Conservation (phyloP, 2,329 filamentous ascomycete species). For the Colletotrichum zoysiae region DNA sequence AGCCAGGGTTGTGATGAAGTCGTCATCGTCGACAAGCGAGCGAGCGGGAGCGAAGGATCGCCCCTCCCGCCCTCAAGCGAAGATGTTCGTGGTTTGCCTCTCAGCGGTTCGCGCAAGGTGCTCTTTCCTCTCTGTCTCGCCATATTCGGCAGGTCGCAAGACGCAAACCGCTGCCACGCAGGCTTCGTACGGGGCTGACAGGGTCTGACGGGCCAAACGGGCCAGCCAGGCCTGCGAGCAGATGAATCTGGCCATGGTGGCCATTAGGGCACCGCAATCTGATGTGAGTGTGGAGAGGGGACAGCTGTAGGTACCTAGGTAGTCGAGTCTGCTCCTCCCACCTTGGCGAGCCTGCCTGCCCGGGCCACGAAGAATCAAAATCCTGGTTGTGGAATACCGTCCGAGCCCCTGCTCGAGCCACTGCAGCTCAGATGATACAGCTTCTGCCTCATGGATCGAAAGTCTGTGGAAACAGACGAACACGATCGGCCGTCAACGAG, state of each 20-base stretch:
- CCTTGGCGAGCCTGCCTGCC: conserved; percentile 17
- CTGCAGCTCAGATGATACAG: conserved; percentile 38
- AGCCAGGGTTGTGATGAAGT: conserved; percentile 9
- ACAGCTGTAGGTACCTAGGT: too few species aligned
- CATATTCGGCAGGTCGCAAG: conserved; percentile 24
- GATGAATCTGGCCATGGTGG: conserved; percentile 21
- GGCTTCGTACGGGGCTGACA: conserved; percentile 21
- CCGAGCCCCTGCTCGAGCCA: conserved; percentile 26
- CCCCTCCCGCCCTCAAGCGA: conserved; percentile 26
- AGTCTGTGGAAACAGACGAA: conserved; percentile 41
- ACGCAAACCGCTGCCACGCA: not conserved
- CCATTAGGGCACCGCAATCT: conserved; percentile 28
- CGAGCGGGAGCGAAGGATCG: conserved; percentile 15
- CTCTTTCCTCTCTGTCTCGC: conserved; percentile 11
- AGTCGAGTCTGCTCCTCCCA: conserved; percentile 20
- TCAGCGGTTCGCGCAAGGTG: conserved; percentile 28
- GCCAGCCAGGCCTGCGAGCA: not conserved
- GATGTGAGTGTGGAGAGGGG: conserved; percentile 32
- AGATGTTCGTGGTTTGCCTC: conserved; percentile 18
- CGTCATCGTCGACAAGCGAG: conserved; percentile 18
- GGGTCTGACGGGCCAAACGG: conserved; percentile 9
- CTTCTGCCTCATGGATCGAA: conserved; percentile 36
- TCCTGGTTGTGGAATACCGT: conserved; percentile 27
- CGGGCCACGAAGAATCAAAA: not conserved
- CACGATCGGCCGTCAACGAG: conserved; percentile 24